Base-by-base conservation (phyloP, 2,329 filamentous ascomycete genomes). In the Pseudocercospora fuligena region DNA sequence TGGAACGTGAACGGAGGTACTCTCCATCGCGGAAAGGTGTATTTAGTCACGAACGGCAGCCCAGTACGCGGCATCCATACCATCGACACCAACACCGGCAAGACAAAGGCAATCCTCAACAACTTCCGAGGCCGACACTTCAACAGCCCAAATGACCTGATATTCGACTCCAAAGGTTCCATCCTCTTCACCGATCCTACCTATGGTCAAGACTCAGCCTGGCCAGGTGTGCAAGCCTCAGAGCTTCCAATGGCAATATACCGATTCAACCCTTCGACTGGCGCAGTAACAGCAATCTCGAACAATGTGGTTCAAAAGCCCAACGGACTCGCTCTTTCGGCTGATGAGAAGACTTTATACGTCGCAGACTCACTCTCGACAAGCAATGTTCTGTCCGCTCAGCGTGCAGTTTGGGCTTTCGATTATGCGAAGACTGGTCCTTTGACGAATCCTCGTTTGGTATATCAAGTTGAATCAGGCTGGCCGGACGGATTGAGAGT, bases 121-220 rank as follows among this genome's bases (percentile, higher is more conserved):
- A 88, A 86, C 74, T 90, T 80, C 73, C 86, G 86, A 43, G 87
- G 88, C 7, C 82, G 86, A 81, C 76, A 86, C 56, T 88, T 89
- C 76, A 88, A 84, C 74, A 88, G 86, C 0, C 77, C 88, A 3
- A 89, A 89, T 68, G 87, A 89, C 66, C 79, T 86, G 0, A 80
- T 82, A 1, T 76, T 87, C 69, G 86, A 23, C 74, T 85, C 9
- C 71, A 87, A 83, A 46, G 64, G 61, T 4, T 69, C 72, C 12
- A 65, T 75, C 57, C 73, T 72, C 63, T 74, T 77, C 65, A 77
- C 75, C 1, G 75, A 77, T 53, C 74, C 74, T 0, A 63, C 65
- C 21, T 76, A 76, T 27, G 75, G 74, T 43, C 69, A 63, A 29
- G 78, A 85, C 29, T 86, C 88, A 68, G 40, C 33, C 16, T 73